These are phyloP conservation scores for Aaosphaeria arxii DNA, from an alignment of 2,329 filamentous ascomycete genomes.

Conservation along the genomic window DNA sequence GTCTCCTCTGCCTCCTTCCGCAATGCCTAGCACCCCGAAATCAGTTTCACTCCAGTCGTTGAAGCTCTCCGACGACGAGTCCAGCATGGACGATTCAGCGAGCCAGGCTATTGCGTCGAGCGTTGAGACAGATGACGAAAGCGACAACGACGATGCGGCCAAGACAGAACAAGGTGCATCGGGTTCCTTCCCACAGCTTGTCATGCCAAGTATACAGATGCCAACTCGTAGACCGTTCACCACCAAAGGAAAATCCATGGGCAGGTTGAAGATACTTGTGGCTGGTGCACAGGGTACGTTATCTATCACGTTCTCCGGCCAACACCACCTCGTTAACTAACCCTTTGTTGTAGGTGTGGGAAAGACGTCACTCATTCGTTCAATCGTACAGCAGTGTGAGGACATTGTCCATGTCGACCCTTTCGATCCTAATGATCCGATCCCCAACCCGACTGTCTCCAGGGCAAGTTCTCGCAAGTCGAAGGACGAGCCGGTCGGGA, in stretches of 20 bases:
- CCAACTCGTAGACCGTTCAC: conserved; percentile 88
- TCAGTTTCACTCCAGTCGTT: conserved; percentile 59
- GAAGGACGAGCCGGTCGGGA: conserved; percentile 17
- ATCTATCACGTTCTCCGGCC: background rate
- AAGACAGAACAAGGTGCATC: conserved; percentile 27
- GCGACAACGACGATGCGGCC: background rate
- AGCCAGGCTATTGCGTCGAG: conserved; percentile 56
- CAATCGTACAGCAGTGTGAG: conserved; percentile 80
- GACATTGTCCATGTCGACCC: conserved; percentile 93
- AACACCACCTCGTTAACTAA: conserved; percentile 5
- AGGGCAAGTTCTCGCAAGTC: conserved; percentile 23
- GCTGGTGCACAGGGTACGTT: conserved; percentile 71
- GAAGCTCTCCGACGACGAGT: conserved; percentile 57
- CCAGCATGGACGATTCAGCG: conserved; percentile 51
- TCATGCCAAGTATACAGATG: conserved; percentile 96
- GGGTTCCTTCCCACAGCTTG: conserved; percentile 67
- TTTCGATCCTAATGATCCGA: conserved; percentile 36
- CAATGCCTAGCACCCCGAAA: conserved; percentile 57
- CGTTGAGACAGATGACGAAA: conserved; percentile 53
- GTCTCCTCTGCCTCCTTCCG: conserved; percentile 49
- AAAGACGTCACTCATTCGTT: conserved; percentile 85
- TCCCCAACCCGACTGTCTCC: conserved; percentile 18
- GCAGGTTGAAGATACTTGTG: conserved; percentile 83
- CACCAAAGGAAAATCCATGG: conserved; percentile 76
- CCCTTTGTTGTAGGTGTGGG: conserved; percentile 62